Conservation (phyloP, 306 rosid genomes). For the Lablab purpureus region DNA sequence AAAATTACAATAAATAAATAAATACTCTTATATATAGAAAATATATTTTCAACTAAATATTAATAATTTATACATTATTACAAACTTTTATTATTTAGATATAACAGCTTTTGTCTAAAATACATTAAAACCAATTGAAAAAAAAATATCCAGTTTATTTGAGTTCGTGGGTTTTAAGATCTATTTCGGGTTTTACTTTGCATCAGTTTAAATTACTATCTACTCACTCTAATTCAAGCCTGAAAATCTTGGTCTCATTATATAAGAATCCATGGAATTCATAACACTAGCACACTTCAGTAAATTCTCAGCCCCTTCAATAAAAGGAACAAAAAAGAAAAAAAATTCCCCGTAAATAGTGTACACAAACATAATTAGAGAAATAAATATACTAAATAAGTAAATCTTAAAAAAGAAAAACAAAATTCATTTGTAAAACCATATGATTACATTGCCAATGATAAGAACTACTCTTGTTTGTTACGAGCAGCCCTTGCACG, state of each 20-base stretch:
- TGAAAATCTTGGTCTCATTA: not conserved
- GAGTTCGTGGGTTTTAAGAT: too few species aligned
- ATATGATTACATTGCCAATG: slow-evolving; percentile 33
- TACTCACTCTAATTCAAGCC: not conserved
- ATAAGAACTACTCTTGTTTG: slow-evolving; percentile 68
- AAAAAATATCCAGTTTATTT: too few species aligned
- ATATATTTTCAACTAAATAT: too few species aligned
- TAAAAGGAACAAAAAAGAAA: not conserved
- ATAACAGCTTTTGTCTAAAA: too few species aligned
- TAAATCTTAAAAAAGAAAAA: not conserved
- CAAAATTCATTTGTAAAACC: slow-evolving; percentile 15
- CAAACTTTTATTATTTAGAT: too few species aligned
- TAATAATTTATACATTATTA: too few species aligned
- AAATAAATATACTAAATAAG: not conserved
- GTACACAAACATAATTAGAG: slow-evolving; percentile 11
- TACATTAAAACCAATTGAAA: too few species aligned
- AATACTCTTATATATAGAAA: too few species aligned
- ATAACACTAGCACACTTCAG: not conserved
- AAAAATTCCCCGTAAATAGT: not conserved
- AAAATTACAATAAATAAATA: too few species aligned
- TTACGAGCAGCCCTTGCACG: slow-evolving; percentile 77
- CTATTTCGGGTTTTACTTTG: too few species aligned
- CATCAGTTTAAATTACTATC: not conserved
- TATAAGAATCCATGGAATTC: not conserved
- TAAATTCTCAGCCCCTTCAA: not conserved